Evolutionary conservation across 352 stramenopile species (phyloP), one percentile per base, ranked within the genome.

Genomic region (Thraustotheca clavata): DNA sequence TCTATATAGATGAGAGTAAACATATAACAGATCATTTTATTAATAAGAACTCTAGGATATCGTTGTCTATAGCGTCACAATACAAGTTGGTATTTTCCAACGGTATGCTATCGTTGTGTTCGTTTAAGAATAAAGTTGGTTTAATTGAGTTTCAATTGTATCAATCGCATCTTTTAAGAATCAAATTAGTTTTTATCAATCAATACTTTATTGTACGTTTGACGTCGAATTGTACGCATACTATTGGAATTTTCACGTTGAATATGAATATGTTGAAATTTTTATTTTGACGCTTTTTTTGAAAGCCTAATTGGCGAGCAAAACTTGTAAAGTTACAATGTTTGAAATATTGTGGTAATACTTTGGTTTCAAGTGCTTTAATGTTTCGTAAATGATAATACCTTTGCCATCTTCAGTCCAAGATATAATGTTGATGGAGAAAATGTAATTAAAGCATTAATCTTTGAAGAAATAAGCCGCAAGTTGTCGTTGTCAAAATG

Each of bases 251-350:
- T 16, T 18, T 43, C 38, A 16, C 38, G 38, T 43, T 18, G 20
- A 43, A 43, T 18, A 20, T 43, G 16, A 20, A 20, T 20, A 43
- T 43, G 38, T 18, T 43, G 38, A 43, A 43, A 43, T 20, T 43
- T 20, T 43, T 39, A 29, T 62, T 54, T 49, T 62, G 35, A 97
- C 96, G 40, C 75, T n/a, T n/a, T n/a, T n/a, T 79, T 72, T 96
- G 97, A 73, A 96, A 96, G 74, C 94, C 96, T 35, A 97, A 77
- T 34, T 67, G 60, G 11, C 60, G 60, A 26, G 50, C 34, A 27
- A 67, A 67, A 27, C 60, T 67, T 7, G 60, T 38, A 60, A 60
- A 67, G 22, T 67, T 14, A 29, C 29, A 60, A 38, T 60, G 50
- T 6, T 60, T 62, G 41, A 67, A 67, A 40, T 62, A 67, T 2